A percentile compares a stretch with the other conserved stretches of the same genome.
These are phyloP conservation scores for Phyllosticta ampelicida DNA, from an alignment of 2,329 filamentous ascomycete species.

Conservation along the genomic window DNA sequence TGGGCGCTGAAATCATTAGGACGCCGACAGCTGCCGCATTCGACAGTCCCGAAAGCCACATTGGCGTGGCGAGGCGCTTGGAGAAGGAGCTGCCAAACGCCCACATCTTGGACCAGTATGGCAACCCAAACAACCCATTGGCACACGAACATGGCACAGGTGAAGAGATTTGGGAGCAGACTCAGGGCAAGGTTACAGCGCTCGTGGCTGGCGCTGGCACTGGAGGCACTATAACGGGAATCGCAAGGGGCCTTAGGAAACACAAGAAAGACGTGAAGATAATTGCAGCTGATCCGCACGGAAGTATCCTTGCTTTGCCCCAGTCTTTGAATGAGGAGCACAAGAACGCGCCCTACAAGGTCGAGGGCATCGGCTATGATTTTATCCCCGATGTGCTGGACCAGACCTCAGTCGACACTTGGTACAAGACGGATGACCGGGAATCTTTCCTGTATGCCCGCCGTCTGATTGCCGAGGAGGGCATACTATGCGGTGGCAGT, in stretches of 20 bases:
- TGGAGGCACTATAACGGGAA: conserved; percentile 86
- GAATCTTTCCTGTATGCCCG: conserved; percentile 88
- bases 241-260: conserved; percentile 76
- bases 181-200: conserved; percentile 67
- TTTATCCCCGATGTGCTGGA: conserved; percentile 93
- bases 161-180: conserved; percentile 93
- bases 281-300: conserved; percentile 83
- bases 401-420: conserved; percentile 69
- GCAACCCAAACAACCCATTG: conserved; percentile 79
- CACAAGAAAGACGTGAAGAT: conserved; percentile 79
- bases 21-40: conserved; percentile 93
- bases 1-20: conserved; percentile 94
- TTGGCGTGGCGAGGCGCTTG: conserved; percentile 80
- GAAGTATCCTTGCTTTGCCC: conserved; percentile 81
- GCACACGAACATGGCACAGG: conserved; percentile 93
- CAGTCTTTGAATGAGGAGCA: conserved; percentile 67
- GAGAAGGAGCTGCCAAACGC: conserved; percentile 95
- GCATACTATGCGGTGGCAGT: conserved; percentile 83
- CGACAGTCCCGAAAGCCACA: conserved; percentile 92
- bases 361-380: conserved; percentile 97
- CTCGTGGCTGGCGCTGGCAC: conserved; percentile 90
- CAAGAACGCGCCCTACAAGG: conserved; percentile 83
- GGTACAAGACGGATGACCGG: conserved; percentile 96
- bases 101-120: conserved; percentile 94
- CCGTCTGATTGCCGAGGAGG: conserved; percentile 85